These are phyloP conservation scores for Trametes punicea DNA, from an alignment of 768 basidiomycete species.

Conservation along the genomic window DNA sequence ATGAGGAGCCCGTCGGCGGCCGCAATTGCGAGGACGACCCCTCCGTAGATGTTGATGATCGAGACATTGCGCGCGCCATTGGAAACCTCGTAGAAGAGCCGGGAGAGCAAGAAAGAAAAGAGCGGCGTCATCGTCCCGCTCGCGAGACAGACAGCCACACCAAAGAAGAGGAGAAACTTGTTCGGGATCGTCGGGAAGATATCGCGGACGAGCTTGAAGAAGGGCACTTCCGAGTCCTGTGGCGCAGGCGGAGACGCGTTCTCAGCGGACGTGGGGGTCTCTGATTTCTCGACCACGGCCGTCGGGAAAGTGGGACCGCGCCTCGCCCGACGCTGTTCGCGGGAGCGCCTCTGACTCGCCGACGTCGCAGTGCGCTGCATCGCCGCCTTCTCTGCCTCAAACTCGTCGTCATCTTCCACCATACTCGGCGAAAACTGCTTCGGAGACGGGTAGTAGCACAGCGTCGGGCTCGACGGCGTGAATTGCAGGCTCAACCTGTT, in stretches of 20 bases:
- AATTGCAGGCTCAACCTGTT: conserved; percentile 62
- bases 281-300: conserved; percentile 25
- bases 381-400: conserved; percentile 42
- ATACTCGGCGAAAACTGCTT: conserved; percentile 25
- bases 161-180: conserved; percentile 68
- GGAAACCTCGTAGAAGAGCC: conserved; percentile 73
- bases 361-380: conserved; percentile 26
- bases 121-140: conserved; percentile 87
- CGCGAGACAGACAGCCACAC: conserved; percentile 62
- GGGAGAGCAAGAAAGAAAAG: conserved; percentile 87
- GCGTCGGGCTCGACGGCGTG: conserved; percentile 51
- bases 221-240: conserved; percentile 28
- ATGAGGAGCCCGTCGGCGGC: conserved; percentile 72
- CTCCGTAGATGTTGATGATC: conserved; percentile 67
- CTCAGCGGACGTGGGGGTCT: conserved; percentile 26
- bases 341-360: conserved; percentile 27
- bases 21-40: conserved; percentile 69
- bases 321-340: conserved; percentile 31
- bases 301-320: conserved; percentile 23
- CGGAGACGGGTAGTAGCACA: conserved; percentile 30
- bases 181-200: conserved; percentile 71
- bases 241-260: conserved; percentile 15
- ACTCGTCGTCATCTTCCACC: conserved; percentile 37
- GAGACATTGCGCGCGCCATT: conserved; percentile 59
- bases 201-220: conserved; percentile 48